A percentile compares a stretch with the other conserved stretches of the same genome.
Evolutionary conservation across 2,329 filamentous ascomycete species (phyloP).

Genomic region (Trichoderma hamatum): DNA sequence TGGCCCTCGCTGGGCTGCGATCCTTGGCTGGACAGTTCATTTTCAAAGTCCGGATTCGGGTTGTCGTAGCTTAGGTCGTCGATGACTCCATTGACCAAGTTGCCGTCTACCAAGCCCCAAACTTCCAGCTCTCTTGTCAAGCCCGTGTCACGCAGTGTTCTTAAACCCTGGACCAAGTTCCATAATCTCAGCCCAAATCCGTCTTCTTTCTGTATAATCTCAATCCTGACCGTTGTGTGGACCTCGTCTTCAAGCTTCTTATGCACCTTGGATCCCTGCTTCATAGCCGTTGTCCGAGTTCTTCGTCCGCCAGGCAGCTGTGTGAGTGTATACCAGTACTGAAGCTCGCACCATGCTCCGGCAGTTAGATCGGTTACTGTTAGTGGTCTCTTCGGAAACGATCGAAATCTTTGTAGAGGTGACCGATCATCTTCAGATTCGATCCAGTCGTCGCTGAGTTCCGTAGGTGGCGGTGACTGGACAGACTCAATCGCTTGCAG

Average conservation of each 20-base stretch:
- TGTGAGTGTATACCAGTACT: conserved; percentile 86
- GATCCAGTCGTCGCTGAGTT: conserved; percentile 28
- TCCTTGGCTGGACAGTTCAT: conserved; percentile 51
- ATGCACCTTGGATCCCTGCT: conserved; percentile 77
- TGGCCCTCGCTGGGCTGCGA: conserved; percentile 39
- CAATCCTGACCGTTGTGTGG: conserved; percentile 73
- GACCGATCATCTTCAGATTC: conserved; percentile 44
- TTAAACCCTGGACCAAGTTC: conserved; percentile 87
- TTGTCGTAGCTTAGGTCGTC: conserved; percentile 80
- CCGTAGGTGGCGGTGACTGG: conserved; percentile 27
- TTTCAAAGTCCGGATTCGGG: conserved; percentile 72
- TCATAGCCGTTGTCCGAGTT: conserved; percentile 80
- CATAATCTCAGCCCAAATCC: conserved; percentile 80
- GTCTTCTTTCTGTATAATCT: conserved; percentile 76
- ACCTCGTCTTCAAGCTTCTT: conserved; percentile 83
- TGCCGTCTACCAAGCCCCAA: conserved; percentile 81
- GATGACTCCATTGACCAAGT: conserved; percentile 86
- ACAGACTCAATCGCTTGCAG: conserved; percentile 36
- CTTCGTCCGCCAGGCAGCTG: conserved; percentile 72
- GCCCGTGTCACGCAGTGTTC: conserved; percentile 70
- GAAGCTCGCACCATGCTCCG: conserved; percentile 93
- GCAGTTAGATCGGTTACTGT: conserved; percentile 87
- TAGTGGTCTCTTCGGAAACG: conserved; percentile 74
- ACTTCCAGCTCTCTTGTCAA: conserved; percentile 77
- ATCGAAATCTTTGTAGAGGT: conserved; percentile 78